A percentile compares a stretch with the other conserved stretches of the same genome.
Evolutionary conservation across 75 land plant species (phyloP).

Genomic region (Cupressus sempervirens): DNA sequence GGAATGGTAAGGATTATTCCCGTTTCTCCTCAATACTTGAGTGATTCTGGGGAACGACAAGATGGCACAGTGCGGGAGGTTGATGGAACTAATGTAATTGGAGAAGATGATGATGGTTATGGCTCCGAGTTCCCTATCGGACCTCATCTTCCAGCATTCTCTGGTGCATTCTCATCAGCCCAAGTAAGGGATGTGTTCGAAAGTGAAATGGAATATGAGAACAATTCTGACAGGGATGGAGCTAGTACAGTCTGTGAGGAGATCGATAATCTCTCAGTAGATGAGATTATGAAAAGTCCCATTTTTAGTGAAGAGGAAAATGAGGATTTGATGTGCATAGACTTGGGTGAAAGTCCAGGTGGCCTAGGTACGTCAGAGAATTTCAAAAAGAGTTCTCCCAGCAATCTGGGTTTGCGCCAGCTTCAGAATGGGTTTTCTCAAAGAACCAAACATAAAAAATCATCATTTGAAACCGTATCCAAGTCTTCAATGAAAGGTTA

Average conservation of each 20-base stretch:
- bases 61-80: conserved; percentile 6
- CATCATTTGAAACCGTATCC: background rate
- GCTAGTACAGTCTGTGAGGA: conserved; percentile 17
- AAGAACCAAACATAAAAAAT: background rate
- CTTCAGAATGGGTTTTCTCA: conserved; percentile 1
- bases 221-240: conserved; percentile 19
- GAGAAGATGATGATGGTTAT: conserved; percentile 6
- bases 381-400: background rate
- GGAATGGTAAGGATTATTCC: conserved; percentile 77
- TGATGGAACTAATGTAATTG: background rate
- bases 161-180: conserved; percentile 15
- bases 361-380: background rate
- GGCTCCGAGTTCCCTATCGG: conserved; percentile 2
- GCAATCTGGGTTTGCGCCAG: conserved; percentile 9
- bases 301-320: conserved; percentile 22
- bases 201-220: conserved; percentile 16
- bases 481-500: background rate
- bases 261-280: conserved; percentile 18
- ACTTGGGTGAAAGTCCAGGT: conserved; percentile 19
- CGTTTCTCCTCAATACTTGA: conserved; percentile 17
- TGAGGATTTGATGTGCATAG: conserved; percentile 12
- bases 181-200: conserved; percentile 19
- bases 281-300: conserved; percentile 27
- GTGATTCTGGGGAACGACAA: conserved; percentile 14
- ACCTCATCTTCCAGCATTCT: conserved; percentile 15